phyloP scores from a whole-genome alignment of 129 eudicot genomes.

The sunflower (Helianthus annuus) region DNA sequence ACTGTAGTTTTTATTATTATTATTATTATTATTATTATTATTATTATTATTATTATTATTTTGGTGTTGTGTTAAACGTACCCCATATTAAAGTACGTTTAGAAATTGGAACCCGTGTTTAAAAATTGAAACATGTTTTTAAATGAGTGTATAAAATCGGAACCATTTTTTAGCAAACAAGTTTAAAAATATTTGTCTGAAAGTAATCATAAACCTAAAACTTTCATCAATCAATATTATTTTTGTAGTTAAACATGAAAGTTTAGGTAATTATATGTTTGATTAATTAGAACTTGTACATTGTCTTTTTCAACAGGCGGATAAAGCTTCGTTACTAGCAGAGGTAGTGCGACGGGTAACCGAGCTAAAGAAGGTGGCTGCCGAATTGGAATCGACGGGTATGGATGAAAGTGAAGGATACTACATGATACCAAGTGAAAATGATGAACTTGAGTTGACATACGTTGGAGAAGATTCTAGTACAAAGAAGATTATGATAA shows the following conservation, averaged over 20 bases:
- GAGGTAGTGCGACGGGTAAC: slow-evolving; percentile 79
- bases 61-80: no score
- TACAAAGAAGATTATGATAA: slow-evolving; percentile 37
- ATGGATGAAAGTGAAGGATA: slow-evolving; percentile 17
- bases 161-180: no score
- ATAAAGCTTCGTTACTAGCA: slow-evolving; percentile 83
- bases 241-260: not conserved
- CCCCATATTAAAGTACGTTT: no score
- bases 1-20: not conserved
- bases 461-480: slow-evolving; percentile 33
- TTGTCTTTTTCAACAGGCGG: slow-evolving; percentile 48
- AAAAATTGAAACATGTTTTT: no score
- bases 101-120: no score
- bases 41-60: no score
- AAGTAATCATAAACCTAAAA: not conserved
- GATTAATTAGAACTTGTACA: not conserved
- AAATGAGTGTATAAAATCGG: no score
- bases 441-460: slow-evolving; percentile 53
- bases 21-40: no score
- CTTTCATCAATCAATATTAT: not conserved
- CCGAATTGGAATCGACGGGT: slow-evolving; percentile 31
- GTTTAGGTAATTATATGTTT: not conserved
- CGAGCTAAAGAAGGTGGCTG: slow-evolving; percentile 62
- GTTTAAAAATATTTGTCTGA: no score
- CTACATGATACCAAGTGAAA: slow-evolving; percentile 63